Evolutionary conservation across 768 basidiomycete genomes (phyloP).

Genomic region (Rhodotorula babjevae): DNA sequence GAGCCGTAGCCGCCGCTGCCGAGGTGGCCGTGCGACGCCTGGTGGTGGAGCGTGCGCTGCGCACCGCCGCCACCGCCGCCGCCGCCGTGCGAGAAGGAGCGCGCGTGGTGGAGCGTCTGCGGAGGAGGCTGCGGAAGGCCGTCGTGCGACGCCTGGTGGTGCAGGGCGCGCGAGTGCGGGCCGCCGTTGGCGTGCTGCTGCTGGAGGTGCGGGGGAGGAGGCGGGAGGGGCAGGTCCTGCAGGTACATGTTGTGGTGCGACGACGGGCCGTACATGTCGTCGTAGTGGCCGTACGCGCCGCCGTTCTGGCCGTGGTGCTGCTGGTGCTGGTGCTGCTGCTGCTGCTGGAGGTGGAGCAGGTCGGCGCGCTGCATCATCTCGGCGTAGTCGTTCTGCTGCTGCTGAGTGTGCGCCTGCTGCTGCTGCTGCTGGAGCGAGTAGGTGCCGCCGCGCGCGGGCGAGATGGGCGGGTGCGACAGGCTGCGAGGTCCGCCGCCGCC

Average conservation of each 20-base stretch:
- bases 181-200: slow-evolving; percentile 25
- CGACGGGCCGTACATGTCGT: not conserved
- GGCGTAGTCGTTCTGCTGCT: slow-evolving; percentile 24
- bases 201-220: slow-evolving; percentile 1
- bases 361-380: slow-evolving; percentile 34
- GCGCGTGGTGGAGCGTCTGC: not conserved
- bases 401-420: slow-evolving; percentile 30
- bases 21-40: slow-evolving; percentile 21
- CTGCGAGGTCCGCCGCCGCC: slow-evolving; percentile 36
- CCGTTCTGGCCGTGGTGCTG: slow-evolving; percentile 25
- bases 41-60: slow-evolving; percentile 29
- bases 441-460: not conserved
- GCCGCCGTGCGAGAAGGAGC: not conserved
- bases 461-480: slow-evolving; percentile 26
- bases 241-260: not conserved
- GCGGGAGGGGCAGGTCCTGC: slow-evolving; percentile 5
- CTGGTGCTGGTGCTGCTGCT: slow-evolving; percentile 25
- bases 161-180: not conserved
- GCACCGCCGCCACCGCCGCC: not conserved
- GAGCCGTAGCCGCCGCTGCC: not conserved
- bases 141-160: slow-evolving; percentile 28
- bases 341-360: slow-evolving; percentile 34
- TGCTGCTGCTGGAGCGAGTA: slow-evolving; percentile 25
- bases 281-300: slow-evolving; percentile 9
- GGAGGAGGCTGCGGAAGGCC: slow-evolving; percentile 8